Evolutionary conservation across 306 rosid species (phyloP), one percentile per base, ranked within the genome.

Genomic region (Prunus persica): DNA sequence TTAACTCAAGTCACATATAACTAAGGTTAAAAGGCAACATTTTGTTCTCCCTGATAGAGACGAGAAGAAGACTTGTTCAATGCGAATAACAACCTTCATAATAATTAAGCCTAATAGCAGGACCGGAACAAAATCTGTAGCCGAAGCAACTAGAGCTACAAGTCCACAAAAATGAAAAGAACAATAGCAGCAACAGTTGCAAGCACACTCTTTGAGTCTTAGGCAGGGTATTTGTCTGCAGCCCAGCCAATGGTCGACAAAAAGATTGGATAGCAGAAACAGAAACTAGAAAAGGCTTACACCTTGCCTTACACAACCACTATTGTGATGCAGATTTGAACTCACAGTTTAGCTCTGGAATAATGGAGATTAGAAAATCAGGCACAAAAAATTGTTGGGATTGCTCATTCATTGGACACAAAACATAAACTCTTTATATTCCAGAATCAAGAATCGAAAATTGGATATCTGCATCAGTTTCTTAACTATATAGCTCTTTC

Each of bases 291-390:
- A 57, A 19, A 58, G 52, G 30, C 43, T 22, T 60, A 19, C 12
- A 19, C 63, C 11, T 55, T 22, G 65, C 51, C 49, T 55, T n/a
- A 32, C n/a, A 34, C 22, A 71, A 34, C 34, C 65, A 54, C 34
- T n/a, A 15, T 71, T 4, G 22, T n/a, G 7, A 43, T 34, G n/a
- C 65, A n/a, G 55, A 67, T 20, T 24, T 41, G 72, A 45, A 11
- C 55, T 32, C 45, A 34, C 8, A 19, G 27, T 62, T 60, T 8
- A 73, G 43, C 45, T 9, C 46, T 6, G 28, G 46, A 58, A 38
- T 20, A 18, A 55, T 57, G 15, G 20, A 15, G 57, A 73, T 60
- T 79, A 43, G 50, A 3, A 52, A 78, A 25, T 51, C 60, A 72
- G 38, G 50, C 62, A 32, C 34, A 25, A 58, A 58, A 12, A 11